Evolutionary conservation across 805 yeast genomes (phyloP).

Genomic region (Lipomyces sp.): DNA sequence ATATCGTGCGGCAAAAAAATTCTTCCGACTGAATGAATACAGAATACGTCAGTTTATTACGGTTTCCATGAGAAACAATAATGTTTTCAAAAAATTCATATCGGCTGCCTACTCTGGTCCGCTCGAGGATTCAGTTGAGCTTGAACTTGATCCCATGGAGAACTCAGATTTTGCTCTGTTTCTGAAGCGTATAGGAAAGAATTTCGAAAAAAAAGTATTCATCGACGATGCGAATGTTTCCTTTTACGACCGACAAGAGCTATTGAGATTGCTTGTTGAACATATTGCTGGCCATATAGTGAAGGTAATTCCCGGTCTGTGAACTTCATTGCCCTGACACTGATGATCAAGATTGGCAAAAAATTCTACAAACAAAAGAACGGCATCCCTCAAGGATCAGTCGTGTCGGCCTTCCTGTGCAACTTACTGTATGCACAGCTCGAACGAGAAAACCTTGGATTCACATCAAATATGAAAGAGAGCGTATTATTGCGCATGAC

Average conservation of each 20-base stretch:
- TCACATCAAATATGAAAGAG: conserved; percentile 38
- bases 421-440: conserved; percentile 72
- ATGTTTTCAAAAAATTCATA: not conserved
- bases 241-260: conserved; percentile 49
- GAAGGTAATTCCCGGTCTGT: conserved; percentile 15
- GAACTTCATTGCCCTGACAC: not conserved
- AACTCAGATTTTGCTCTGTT: conserved; percentile 16
- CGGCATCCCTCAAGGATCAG: conserved; percentile 88
- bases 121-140: conserved; percentile 5
- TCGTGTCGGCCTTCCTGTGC: conserved; percentile 74
- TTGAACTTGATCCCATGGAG: not conserved
- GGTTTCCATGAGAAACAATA: conserved; percentile 5
- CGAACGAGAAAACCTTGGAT: conserved; percentile 47
- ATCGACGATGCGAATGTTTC: conserved; percentile 47
- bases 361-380: conserved; percentile 54
- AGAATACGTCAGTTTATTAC: conserved; percentile 15
- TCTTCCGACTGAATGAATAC: conserved; percentile 31
- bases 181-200: not conserved
- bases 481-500: conserved; percentile 66
- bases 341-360: conserved; percentile 43
- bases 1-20: conserved; percentile 20
- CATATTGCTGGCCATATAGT: conserved; percentile 59
- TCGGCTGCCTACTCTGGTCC: conserved; percentile 7
- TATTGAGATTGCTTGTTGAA: conserved; percentile 53
- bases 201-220: conserved; percentile 13